A percentile compares a stretch with the other conserved stretches of the same genome.
Conservation (phyloP, 768 basidiomycete species). For the Psilocybe sp. region DNA sequence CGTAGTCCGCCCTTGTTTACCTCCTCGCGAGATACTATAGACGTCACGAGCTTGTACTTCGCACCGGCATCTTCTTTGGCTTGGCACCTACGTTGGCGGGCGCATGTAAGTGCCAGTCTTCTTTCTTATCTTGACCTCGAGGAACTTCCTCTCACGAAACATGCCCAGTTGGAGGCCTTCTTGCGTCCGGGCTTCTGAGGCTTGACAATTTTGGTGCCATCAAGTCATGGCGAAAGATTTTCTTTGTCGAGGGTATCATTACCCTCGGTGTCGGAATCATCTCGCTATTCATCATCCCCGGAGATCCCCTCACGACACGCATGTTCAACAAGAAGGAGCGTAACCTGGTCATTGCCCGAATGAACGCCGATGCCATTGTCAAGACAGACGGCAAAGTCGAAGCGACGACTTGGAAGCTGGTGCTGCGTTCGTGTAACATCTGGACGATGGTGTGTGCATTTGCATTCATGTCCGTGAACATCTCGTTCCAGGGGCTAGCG, state of each 20-base stretch:
- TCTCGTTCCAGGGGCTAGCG: conserved; percentile 42
- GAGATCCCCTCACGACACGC: conserved; percentile 22
- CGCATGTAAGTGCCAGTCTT: conserved; percentile 20
- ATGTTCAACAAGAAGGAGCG: conserved; percentile 27
- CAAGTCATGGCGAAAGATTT: conserved; percentile 34
- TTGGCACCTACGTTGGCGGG: conserved; percentile 27
- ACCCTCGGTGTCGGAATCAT: conserved; percentile 24
- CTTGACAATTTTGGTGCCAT: conserved; percentile 29
- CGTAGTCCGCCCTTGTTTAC: conserved; percentile 35
- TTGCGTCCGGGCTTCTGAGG: conserved; percentile 35
- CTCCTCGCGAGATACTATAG: conserved; percentile 32
- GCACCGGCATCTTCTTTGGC: conserved; percentile 31
- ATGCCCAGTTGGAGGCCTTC: conserved; percentile 31
- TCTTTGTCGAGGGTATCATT: conserved; percentile 31
- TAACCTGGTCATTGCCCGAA: conserved; percentile 23
- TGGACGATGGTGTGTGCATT: conserved; percentile 26
- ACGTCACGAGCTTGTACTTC: conserved; percentile 26
- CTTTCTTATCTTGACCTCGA: no score
- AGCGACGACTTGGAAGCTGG: conserved; percentile 20
- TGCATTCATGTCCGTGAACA: conserved; percentile 33
- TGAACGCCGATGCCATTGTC: conserved; percentile 26
- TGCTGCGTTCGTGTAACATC: conserved; percentile 22
- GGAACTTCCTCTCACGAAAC: background rate
- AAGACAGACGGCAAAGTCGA: conserved; percentile 26
- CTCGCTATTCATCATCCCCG: conserved; percentile 24